Percentiles rank a stretch among this genome's conserved stretches.
These are phyloP conservation scores for Astrothelium macrocarpum DNA, from an alignment of 495 filamentous ascomycete species.

Conservation along the genomic window DNA sequence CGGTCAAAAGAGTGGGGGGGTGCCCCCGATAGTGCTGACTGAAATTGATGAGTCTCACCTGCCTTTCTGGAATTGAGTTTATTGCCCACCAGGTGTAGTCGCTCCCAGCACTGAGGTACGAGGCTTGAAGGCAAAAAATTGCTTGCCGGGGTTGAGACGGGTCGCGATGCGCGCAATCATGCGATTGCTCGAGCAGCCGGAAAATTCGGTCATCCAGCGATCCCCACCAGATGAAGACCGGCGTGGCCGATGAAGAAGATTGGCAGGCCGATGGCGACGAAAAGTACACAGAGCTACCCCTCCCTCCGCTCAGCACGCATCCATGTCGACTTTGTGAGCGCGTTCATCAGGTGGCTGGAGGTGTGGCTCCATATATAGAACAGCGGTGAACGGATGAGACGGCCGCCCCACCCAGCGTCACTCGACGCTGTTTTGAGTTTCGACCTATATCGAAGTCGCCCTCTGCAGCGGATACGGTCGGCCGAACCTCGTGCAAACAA, in stretches of 20 bases:
- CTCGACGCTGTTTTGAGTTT: neutral
- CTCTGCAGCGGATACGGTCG: neutral
- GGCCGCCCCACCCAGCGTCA: neutral
- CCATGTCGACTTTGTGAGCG: neutral
- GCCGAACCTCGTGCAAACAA: neutral
- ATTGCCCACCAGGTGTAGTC: neutral
- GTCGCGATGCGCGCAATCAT: neutral
- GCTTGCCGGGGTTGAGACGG: neutral
- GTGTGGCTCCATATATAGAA: conserved; percentile 7
- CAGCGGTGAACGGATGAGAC: conserved; percentile 4
- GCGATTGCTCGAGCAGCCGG: neutral
- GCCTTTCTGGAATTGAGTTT: neutral
- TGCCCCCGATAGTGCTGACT: neutral
- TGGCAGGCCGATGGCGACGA: conserved; percentile 2
- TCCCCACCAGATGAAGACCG: neutral
- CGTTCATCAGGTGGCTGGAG: neutral
- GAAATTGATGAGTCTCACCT: neutral
- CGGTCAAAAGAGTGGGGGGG: neutral
- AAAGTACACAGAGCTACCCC: neutral
- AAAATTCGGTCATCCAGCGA: conserved; percentile 4
- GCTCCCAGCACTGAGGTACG: neutral
- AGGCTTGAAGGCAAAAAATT: neutral
- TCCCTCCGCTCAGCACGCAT: neutral
- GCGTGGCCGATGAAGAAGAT: conserved; percentile 3
- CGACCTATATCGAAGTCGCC: neutral